Evolutionary conservation across 2,329 filamentous ascomycete species (phyloP).

Genomic region (Annulohypoxylon truncatum): DNA sequence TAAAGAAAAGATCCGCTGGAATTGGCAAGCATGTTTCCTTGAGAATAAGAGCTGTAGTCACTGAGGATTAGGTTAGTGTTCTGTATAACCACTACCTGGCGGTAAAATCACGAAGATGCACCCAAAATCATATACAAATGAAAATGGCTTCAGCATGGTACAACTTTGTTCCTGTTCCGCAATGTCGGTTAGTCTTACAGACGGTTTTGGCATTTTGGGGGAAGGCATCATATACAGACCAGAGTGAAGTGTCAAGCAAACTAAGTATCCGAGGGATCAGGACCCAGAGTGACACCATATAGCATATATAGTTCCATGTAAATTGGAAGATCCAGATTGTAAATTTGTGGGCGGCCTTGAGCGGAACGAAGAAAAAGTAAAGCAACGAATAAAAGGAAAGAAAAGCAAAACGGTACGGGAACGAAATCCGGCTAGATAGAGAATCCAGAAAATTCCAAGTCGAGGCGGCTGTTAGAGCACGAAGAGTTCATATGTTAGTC

Average conservation of each 20-base stretch:
- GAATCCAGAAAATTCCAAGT: slow-evolving; percentile 28
- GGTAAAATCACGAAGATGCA: slow-evolving; percentile 45
- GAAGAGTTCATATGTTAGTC: slow-evolving; percentile 29
- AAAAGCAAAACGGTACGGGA: slow-evolving; percentile 37
- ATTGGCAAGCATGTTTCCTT: slow-evolving; percentile 62
- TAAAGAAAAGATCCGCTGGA: slow-evolving; percentile 67
- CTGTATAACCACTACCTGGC: slow-evolving; percentile 60
- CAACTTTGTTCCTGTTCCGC: slow-evolving; percentile 67
- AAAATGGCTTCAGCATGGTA: slow-evolving; percentile 55
- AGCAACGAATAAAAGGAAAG: neutral
- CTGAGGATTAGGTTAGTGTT: slow-evolving; percentile 67
- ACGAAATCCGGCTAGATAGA: slow-evolving; percentile 32
- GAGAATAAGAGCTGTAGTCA: slow-evolving; percentile 66
- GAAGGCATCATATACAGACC: slow-evolving; percentile 55
- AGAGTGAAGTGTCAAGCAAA: slow-evolving; percentile 44
- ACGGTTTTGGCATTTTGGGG: slow-evolving; percentile 17
- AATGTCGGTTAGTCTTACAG: slow-evolving; percentile 51
- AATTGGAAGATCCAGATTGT: slow-evolving; percentile 46
- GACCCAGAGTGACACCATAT: slow-evolving; percentile 38
- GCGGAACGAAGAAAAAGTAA: slow-evolving; percentile 2
- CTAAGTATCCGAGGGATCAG: slow-evolving; percentile 35
- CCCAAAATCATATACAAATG: slow-evolving; percentile 51
- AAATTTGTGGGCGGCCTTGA: slow-evolving; percentile 12
- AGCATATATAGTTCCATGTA: slow-evolving; percentile 27
- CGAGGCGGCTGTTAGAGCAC: slow-evolving; percentile 29